These are phyloP conservation scores for Aureobasidium sp. DNA, from an alignment of 2,329 filamentous ascomycete species.

Conservation along the genomic window DNA sequence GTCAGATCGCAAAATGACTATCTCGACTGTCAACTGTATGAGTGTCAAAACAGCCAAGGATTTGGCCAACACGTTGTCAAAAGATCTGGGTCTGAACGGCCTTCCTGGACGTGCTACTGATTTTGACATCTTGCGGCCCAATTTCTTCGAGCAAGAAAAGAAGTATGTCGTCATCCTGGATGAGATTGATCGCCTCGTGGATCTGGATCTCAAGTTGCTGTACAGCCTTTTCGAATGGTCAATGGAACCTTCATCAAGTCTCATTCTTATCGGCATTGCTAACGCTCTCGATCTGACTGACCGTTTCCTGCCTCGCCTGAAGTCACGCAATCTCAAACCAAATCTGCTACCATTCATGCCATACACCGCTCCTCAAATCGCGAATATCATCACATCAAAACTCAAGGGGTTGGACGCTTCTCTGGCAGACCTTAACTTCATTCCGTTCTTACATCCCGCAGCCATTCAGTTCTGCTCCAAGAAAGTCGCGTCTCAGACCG, in stretches of 20 bases:
- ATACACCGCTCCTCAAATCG: slow-evolving; percentile 81
- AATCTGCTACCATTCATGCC: slow-evolving; percentile 85
- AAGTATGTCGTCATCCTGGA: slow-evolving; percentile 83
- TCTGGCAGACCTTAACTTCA: slow-evolving; percentile 41
- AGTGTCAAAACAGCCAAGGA: slow-evolving; percentile 84
- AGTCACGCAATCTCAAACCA: slow-evolving; percentile 85
- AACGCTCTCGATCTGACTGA: slow-evolving; percentile 95
- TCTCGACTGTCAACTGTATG: slow-evolving; percentile 91
- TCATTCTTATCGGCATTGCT: slow-evolving; percentile 84
- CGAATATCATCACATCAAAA: slow-evolving; percentile 74
- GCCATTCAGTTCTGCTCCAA: slow-evolving; percentile 90
- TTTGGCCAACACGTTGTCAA: slow-evolving; percentile 69
- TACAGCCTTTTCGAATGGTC: slow-evolving; percentile 98
- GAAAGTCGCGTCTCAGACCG: slow-evolving; percentile 89
- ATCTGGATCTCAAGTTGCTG: slow-evolving; percentile 76
- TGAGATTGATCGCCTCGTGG: slow-evolving; percentile 90
- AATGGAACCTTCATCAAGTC: slow-evolving; percentile 65
- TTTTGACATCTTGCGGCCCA: slow-evolving; percentile 55
- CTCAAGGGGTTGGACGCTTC: slow-evolving; percentile 61
- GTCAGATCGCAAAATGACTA: slow-evolving; percentile 47
- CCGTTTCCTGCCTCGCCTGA: slow-evolving; percentile 85
- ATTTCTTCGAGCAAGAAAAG: slow-evolving; percentile 51
- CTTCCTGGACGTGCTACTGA: slow-evolving; percentile 59
- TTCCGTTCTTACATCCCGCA: slow-evolving; percentile 88
- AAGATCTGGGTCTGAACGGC: slow-evolving; percentile 53